Evolutionary conservation across 1,139 yeast species (phyloP).

Genomic region (Petasospora rhodanensis): DNA sequence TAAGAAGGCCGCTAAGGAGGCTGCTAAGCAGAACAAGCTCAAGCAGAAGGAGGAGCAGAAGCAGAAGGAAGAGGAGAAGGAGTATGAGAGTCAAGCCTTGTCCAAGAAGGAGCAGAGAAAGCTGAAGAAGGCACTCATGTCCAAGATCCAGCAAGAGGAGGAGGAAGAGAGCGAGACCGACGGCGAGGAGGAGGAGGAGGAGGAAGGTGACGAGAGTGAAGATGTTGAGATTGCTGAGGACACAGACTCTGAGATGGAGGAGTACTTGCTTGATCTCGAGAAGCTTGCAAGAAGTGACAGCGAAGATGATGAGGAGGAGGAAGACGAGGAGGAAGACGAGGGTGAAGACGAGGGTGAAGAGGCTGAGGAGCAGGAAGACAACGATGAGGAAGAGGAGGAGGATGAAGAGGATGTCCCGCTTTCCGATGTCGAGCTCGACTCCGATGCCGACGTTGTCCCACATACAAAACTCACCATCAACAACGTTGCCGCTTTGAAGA

Average conservation of each 20-base stretch:
- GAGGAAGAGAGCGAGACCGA: constrained; percentile 24
- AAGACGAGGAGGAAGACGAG: constrained; percentile 42
- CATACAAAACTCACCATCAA: constrained; percentile 81
- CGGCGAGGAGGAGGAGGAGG: constrained; percentile 35
- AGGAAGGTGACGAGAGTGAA: constrained; percentile 21
- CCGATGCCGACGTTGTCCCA: constrained; percentile 87
- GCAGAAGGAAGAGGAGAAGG: constrained; percentile 29
- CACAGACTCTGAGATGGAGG: constrained; percentile 33
- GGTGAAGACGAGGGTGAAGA: constrained; percentile 41
- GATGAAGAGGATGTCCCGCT: constrained; percentile 66
- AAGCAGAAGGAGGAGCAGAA: constrained; percentile 14
- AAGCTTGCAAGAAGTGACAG: constrained; percentile 53
- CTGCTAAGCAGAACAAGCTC: constrained; percentile 8
- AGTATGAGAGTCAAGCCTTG: constrained; percentile 40
- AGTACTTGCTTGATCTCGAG: constrained; percentile 46
- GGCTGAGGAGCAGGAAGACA: constrained; percentile 34
- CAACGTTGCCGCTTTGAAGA: constrained; percentile 65
- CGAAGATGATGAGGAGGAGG: constrained; percentile 38
- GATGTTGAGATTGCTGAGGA: constrained; percentile 25
- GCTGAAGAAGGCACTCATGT: constrained; percentile 44
- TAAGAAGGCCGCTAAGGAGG: constrained; percentile 18
- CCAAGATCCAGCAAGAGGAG: constrained; percentile 27
- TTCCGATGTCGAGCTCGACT: constrained; percentile 76
- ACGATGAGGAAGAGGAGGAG: constrained; percentile 39
- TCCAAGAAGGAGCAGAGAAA: constrained; percentile 65